Evolutionary conservation across 495 filamentous ascomycete genomes (phyloP), one percentile per base, ranked within the genome.

Genomic region (Diplogelasinospora grovesii): DNA sequence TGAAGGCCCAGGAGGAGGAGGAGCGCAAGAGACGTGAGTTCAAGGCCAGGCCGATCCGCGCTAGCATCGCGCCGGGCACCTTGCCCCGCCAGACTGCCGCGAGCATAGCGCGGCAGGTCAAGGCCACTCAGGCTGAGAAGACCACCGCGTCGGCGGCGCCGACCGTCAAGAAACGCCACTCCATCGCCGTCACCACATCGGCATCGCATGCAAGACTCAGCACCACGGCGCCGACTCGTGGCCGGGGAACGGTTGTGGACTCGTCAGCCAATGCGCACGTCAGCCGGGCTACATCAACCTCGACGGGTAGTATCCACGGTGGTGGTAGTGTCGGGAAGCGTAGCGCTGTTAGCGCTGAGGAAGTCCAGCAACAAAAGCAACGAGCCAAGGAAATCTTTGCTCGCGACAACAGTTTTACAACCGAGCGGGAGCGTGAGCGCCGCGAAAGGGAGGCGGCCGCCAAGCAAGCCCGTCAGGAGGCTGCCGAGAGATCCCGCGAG

Each of bases 401-500:
- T 15, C 69, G 78, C 18, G 77, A 79, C 36, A 70, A 67, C 24
- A 52, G 53, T n/a, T 62, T 63, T 52, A 53, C 58, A 18, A 61
- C 66, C 19, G 70, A 73, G 31, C 64, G 69, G 14, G 73, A 77
- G 48, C 61, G 61, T 14, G 71, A 73, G 53, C 70, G 59, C 45
- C 56, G 60, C n/a, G 73, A 74, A 36, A 69, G 77, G 30, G 79
- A 82, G 55, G 62, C 67, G 28, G 68, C 73, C 8, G 69, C 76
- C 4, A 74, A 72, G 52, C 63, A 66, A 45, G 78, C 81, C 5
- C 63, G 79, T 36, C 66, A 74, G 46, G 73, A 73, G 50, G 83
- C 83, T 8, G 80, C 82, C 0, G 82, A 86, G 60, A 56, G 79
- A 42, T 78, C 78, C 10, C 63, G 81, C 39, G 77, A 81, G 60